These are phyloP conservation scores for Lasiodiplodia theobromae DNA, from an alignment of 2,329 filamentous ascomycete genomes.

Conservation along the genomic window DNA sequence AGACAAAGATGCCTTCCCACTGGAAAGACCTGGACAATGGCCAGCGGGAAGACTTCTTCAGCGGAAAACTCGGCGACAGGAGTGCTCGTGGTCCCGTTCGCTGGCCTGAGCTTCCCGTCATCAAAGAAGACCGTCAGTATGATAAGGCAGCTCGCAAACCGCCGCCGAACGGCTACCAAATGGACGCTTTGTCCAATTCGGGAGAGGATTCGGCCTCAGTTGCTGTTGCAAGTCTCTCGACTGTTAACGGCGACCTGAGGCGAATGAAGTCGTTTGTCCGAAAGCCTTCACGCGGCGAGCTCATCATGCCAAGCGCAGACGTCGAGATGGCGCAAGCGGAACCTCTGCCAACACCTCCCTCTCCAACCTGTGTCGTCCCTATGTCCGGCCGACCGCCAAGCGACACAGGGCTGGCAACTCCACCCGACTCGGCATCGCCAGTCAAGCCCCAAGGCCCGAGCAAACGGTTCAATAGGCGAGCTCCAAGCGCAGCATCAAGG, in stretches of 20 bases:
- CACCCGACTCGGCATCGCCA: slow-evolving; percentile 25
- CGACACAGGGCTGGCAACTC: slow-evolving; percentile 15
- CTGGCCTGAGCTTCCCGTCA: slow-evolving; percentile 12
- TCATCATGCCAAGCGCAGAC: neutral
- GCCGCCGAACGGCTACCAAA: slow-evolving; percentile 16
- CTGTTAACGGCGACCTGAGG: slow-evolving; percentile 16
- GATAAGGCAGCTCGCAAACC: slow-evolving; percentile 11
- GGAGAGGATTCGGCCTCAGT: slow-evolving; percentile 16
- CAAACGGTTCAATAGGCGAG: slow-evolving; percentile 18
- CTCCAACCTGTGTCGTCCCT: neutral
- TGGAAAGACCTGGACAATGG: neutral
- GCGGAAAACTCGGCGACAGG: neutral
- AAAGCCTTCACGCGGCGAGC: slow-evolving; percentile 25
- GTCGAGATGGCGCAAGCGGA: slow-evolving; percentile 1
- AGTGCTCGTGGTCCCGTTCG: slow-evolving; percentile 12
- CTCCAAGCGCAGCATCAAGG: slow-evolving; percentile 13
- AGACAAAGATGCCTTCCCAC: neutral
- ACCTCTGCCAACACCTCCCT: slow-evolving; percentile 15
- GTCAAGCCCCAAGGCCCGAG: slow-evolving; percentile 8
- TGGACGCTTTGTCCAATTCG: slow-evolving; percentile 22
- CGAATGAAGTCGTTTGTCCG: slow-evolving; percentile 30
- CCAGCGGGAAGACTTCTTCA: slow-evolving; percentile 1
- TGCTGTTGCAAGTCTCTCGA: slow-evolving; percentile 26
- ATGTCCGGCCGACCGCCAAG: slow-evolving; percentile 12
- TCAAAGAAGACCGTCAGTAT: slow-evolving; percentile 17